Evolutionary conservation across 495 filamentous ascomycete genomes (phyloP).

Genomic region (Delitschia confertaspora): DNA sequence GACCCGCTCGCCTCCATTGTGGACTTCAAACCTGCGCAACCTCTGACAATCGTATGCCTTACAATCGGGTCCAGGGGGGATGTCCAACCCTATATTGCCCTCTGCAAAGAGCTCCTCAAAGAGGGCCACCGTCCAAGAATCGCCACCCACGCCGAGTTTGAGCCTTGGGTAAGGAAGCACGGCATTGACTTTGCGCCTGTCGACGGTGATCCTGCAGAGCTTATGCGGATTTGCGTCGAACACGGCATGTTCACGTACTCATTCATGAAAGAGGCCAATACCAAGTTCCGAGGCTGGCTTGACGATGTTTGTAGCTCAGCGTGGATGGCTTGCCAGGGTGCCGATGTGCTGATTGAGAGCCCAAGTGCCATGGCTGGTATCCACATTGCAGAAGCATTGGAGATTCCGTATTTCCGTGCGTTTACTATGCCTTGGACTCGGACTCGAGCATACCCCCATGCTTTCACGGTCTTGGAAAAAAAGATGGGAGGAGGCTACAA

Average conservation of each 20-base stretch:
- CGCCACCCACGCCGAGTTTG: constrained; percentile 86
- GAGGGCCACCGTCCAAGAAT: constrained; percentile 85
- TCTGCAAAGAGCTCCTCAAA: constrained; percentile 80
- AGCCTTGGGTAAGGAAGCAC: constrained; percentile 76
- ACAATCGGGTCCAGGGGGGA: constrained; percentile 95
- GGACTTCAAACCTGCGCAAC: constrained; percentile 82
- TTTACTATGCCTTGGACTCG: constrained; percentile 99
- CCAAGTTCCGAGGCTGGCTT: constrained; percentile 89
- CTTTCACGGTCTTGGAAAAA: constrained; percentile 86
- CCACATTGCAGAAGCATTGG: constrained; percentile 92
- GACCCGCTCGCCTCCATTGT: constrained; percentile 86
- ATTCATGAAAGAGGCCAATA: constrained; percentile 78
- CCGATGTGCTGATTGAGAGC: constrained; percentile 86
- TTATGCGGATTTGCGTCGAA: constrained; percentile 93
- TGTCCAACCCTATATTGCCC: constrained; percentile 93
- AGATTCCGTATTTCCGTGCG: constrained; percentile 91
- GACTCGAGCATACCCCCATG: constrained; percentile 91
- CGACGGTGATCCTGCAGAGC: constrained; percentile 83
- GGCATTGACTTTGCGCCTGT: constrained; percentile 88
- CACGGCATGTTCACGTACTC: constrained; percentile 95
- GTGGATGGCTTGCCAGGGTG: constrained; percentile 76
- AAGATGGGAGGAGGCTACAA: constrained; percentile 96
- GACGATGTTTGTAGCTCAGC: constrained; percentile 79
- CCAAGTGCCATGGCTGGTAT: constrained; percentile 98
- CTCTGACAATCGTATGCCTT: constrained; percentile 81